Evolutionary conservation across 371 early-diverging fungal species (phyloP).

Genomic region (Mortierella sp.): DNA sequence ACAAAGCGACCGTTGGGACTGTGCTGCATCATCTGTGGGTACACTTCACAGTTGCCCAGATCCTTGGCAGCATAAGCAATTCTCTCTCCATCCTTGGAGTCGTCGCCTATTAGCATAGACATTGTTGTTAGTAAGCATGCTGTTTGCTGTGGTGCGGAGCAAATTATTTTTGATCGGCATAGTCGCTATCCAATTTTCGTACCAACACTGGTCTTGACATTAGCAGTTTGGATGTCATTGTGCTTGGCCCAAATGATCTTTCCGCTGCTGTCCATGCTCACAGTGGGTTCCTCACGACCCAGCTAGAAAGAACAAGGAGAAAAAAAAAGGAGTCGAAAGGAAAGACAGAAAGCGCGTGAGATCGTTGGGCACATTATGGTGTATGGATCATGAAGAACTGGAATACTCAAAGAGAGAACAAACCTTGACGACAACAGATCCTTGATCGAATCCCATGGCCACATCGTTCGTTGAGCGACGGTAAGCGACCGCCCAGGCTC

Average conservation of each 20-base stretch:
- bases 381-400: too few relatives aligned
- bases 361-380: too few relatives aligned
- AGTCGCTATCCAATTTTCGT: slow-evolving; percentile 6
- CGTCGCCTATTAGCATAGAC: slow-evolving; percentile 56
- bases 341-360: too few relatives aligned
- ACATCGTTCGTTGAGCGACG: slow-evolving; percentile 85
- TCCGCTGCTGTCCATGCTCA: slow-evolving; percentile 93
- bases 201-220: slow-evolving; percentile 79
- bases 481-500: slow-evolving; percentile 93
- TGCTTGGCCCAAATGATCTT: slow-evolving; percentile 97
- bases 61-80: slow-evolving; percentile 87
- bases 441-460: slow-evolving; percentile 95
- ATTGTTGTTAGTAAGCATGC: too few relatives aligned
- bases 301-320: slow-evolving; percentile 48
- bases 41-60: slow-evolving; percentile 95
- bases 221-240: slow-evolving; percentile 92
- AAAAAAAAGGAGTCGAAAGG: too few relatives aligned
- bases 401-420: too few relatives aligned
- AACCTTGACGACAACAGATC: slow-evolving; percentile 84
- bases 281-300: slow-evolving; percentile 92
- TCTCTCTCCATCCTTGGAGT: slow-evolving; percentile 89
- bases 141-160: too few relatives aligned
- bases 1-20: slow-evolving; percentile 96
- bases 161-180: background rate
- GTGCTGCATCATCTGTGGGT: slow-evolving; percentile 94